Base-by-base conservation (phyloP, 768 basidiomycete genomes). In the Rhizopogon sp. region DNA sequence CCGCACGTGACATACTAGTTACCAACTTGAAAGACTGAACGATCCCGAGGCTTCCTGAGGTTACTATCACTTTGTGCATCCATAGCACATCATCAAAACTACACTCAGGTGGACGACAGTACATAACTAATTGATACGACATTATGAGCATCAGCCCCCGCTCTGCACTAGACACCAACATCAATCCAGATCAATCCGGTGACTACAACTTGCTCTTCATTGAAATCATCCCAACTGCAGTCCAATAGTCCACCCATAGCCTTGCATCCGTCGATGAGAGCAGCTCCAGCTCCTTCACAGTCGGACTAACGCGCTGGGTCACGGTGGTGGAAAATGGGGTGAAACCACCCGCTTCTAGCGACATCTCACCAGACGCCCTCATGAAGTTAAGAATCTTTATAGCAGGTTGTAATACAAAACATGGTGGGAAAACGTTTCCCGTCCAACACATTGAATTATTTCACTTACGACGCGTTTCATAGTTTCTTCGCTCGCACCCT, bases 201-300 rank as follows among this genome's bases (percentile, higher is more conserved):
- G 25, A 25, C 25, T 3, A 3, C 2, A 25, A 3, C 0, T 25
- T 25, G 25, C 3, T 31, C 42, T 8, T 46, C 44, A 50, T 14
- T 31, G 31, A 31, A 54, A 58, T n/a, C 25, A 68, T 60, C 14
- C 61, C 62, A 31, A 53, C 39, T 7, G 39, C 56, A 40, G 58
- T 64, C 74, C 73, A 75, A 53, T 75, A 75, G 28, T 56, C 60
- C 11, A 74, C 59, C 73, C 74, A 74, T 35, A 55, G 43, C 4
- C 51, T 49, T 6, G 60, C 70, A 50, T 71, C 63, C 2, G 54
- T 47, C 3, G 46, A 55, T 2, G 53, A 60, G 5, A 74, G 50
- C 5, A 58, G 46, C 25, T 63, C 54, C 20, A 71, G 52, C 3
- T 47, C 44, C 17, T 56, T 63, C 60, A 76, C 64, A 1, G 66